phyloP scores from a whole-genome alignment of 2,329 filamentous ascomycete genomes.

The Pestalotiopsis sp. region DNA sequence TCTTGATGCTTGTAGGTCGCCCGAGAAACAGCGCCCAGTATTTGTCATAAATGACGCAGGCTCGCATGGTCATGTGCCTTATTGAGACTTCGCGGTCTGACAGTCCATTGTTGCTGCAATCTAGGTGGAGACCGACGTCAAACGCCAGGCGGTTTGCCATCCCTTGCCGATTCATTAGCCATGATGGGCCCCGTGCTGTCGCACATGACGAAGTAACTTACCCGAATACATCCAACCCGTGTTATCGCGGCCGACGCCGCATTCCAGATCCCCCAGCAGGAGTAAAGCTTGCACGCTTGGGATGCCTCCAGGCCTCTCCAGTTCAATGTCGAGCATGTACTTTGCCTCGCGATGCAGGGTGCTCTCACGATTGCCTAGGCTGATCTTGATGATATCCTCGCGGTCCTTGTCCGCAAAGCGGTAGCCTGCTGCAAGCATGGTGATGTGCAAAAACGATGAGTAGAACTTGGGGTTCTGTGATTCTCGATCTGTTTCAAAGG shows the following conservation, averaged over 20 bases:
- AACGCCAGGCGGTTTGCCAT: constrained; percentile 50
- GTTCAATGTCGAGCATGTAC: constrained; percentile 54
- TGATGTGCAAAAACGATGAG: constrained; percentile 54
- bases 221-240: constrained; percentile 59
- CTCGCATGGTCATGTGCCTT: constrained; percentile 53
- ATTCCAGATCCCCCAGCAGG: constrained; percentile 55
- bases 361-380: constrained; percentile 50
- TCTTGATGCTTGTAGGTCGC: constrained; percentile 56
- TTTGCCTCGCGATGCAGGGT: constrained; percentile 57
- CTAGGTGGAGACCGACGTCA: constrained; percentile 52
- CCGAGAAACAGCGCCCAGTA: constrained; percentile 60
- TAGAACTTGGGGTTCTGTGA: constrained; percentile 51
- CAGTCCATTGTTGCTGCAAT: constrained; percentile 43
- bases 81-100: constrained; percentile 49
- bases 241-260: constrained; percentile 55
- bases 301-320: constrained; percentile 55
- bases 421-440: constrained; percentile 55
- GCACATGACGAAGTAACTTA: constrained; percentile 27
- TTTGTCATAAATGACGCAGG: constrained; percentile 56
- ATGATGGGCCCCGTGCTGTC: not conserved
- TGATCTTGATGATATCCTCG: constrained; percentile 50
- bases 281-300: constrained; percentile 55
- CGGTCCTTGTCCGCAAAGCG: constrained; percentile 51
- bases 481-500: constrained; percentile 51
- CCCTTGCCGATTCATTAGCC: constrained; percentile 24